A percentile compares a stretch with the other conserved stretches of the same genome.
Evolutionary conservation across 805 yeast species (phyloP).

Genomic region (Monosporozyma aerobia): DNA sequence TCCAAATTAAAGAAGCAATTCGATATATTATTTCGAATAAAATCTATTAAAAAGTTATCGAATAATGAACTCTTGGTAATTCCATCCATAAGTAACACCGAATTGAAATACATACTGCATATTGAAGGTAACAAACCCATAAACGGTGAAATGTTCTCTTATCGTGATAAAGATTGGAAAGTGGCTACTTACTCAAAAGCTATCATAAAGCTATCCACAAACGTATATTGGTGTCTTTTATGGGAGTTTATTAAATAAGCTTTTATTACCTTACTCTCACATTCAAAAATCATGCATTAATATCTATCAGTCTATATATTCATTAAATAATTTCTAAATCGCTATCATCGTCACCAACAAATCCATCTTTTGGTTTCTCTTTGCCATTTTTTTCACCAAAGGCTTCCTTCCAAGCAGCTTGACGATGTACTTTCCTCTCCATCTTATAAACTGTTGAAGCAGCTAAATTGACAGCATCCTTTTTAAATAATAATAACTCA

Average conservation of each 20-base stretch:
- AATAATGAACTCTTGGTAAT: not conserved
- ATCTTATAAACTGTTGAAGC: slow-evolving; percentile 26
- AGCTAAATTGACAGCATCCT: slow-evolving; percentile 28
- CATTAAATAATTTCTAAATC: slow-evolving; percentile 27
- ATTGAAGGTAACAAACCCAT: not conserved
- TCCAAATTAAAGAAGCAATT: not conserved
- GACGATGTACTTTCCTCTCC: slow-evolving; percentile 23
- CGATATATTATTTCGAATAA: slow-evolving; percentile 1
- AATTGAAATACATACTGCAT: not conserved
- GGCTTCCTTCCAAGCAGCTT: slow-evolving; percentile 23
- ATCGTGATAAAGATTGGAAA: not conserved
- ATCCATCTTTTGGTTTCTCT: not conserved
- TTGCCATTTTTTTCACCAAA: slow-evolving; percentile 13
- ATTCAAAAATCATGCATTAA: not conserved
- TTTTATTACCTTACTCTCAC: not conserved
- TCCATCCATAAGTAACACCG: not conserved
- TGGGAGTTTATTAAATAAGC: slow-evolving; percentile 5
- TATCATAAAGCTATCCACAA: slow-evolving; percentile 1
- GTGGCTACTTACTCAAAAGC: slow-evolving; percentile 7
- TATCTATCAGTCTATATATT: not conserved
- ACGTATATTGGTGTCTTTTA: slow-evolving; percentile 7
- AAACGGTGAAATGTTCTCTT: not conserved
- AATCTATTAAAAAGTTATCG: not conserved
- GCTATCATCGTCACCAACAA: slow-evolving; percentile 20
- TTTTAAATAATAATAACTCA: slow-evolving; percentile 27